Evolutionary conservation across 352 stramenopile species (phyloP).

Genomic region (Pythium dissimile): DNA sequence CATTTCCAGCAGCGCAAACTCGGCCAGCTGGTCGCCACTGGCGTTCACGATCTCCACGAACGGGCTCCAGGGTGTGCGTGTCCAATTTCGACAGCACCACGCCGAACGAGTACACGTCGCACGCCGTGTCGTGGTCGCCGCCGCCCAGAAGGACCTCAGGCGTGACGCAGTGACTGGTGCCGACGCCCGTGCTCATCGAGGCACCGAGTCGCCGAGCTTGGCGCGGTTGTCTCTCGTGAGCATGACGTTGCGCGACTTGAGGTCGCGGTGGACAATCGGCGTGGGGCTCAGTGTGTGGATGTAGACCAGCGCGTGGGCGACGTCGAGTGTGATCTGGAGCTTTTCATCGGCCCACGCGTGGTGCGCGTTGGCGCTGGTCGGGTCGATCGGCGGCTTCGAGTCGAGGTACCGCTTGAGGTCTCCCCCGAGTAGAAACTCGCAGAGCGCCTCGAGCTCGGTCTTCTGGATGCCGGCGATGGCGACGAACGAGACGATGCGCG

Average conservation of each 20-base stretch:
- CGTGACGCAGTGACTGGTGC: conserved; percentile 16
- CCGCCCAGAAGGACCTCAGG: conserved; percentile 14
- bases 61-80: conserved; percentile 15
- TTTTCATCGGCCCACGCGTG: not conserved
- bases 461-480: not conserved
- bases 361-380: no score
- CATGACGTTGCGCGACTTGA: conserved; percentile 21
- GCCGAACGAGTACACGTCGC: conserved; percentile 19
- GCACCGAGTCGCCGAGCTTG: conserved; percentile 12
- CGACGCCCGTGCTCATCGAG: conserved; percentile 20
- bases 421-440: not conserved
- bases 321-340: conserved; percentile 5
- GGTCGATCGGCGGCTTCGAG: not conserved
- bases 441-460: conserved; percentile 1
- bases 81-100: conserved; percentile 18
- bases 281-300: not conserved
- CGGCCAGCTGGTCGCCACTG: conserved; percentile 3
- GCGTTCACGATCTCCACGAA: conserved; percentile 6
- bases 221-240: conserved; percentile 1
- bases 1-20: conserved; percentile 5
- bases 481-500: conserved; percentile 1
- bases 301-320: conserved; percentile 2
- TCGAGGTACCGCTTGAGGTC: not conserved
- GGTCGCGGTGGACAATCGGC: conserved; percentile 13
- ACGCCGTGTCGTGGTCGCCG: conserved; percentile 1